Percentiles rank a stretch among this genome's conserved stretches.
Conservation (phyloP, 129 eudicot genomes). For the Pittosporum tobira region DNA sequence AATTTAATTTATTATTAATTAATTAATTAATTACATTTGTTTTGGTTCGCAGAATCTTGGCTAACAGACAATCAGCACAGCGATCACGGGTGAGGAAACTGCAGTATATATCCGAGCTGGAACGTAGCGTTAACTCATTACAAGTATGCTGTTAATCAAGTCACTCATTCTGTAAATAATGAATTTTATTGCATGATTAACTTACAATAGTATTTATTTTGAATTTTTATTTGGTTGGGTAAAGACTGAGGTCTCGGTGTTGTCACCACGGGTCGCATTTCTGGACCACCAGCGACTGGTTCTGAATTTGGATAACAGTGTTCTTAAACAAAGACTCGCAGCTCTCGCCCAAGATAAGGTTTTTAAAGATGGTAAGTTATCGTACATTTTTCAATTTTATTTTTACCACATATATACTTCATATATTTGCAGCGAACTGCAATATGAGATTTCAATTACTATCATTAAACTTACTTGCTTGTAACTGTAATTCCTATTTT, state of each 20-base stretch:
- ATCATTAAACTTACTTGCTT: slow-evolving; percentile 8
- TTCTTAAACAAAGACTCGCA: slow-evolving; percentile 81
- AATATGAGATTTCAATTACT: not conserved
- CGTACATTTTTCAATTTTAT: not conserved
- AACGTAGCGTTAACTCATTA: slow-evolving; percentile 81
- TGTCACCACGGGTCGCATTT: slow-evolving; percentile 90
- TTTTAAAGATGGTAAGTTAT: slow-evolving; percentile 73
- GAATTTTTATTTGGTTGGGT: not conserved
- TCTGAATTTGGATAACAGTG: slow-evolving; percentile 77
- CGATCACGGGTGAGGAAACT: slow-evolving; percentile 91
- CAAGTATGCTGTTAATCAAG: slow-evolving; percentile 41
- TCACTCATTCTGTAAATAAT: too few relatives aligned
- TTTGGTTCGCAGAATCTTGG: slow-evolving; percentile 46
- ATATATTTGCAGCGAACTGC: not conserved
- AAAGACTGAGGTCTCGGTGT: slow-evolving; percentile 78
- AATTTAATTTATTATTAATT: not conserved
- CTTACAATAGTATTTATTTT: not conserved
- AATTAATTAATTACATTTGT: not conserved
- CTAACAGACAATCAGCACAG: slow-evolving; percentile 94
- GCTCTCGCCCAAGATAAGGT: slow-evolving; percentile 91
- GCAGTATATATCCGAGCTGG: slow-evolving; percentile 89
- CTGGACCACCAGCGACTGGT: slow-evolving; percentile 86
- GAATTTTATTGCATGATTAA: not conserved
- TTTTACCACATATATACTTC: not conserved
- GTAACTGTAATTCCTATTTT: slow-evolving; percentile 1